Base-by-base conservation (phyloP, 2,329 filamentous ascomycete species). In the Fusarium tanahbumbuense region DNA sequence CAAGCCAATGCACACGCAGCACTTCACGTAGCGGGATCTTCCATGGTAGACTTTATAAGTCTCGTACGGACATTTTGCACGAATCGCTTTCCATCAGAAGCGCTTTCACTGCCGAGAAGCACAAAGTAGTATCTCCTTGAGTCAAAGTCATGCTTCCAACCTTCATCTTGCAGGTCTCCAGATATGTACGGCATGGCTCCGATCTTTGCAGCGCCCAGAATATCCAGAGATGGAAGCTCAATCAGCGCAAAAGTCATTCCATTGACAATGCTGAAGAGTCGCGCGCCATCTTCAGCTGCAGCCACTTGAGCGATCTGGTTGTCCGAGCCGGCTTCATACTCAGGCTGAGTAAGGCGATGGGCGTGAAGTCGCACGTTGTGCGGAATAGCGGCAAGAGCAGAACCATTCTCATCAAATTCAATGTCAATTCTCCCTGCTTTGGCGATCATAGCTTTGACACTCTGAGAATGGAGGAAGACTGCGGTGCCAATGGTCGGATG, bases 201-300 rank as follows among this genome's bases (percentile, higher is more conserved):
- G 1, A 74, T 71, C n/a, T 78, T 71, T 1, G 83, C 80, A 3
- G 78, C 69, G 1, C 79, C 83, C 11, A 95, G 81, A 2, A 86
- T 82, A n/a, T 88, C 87, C 12, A 92, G 77, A 45, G 83, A 85
- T 0, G 86, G 82, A 13, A 95, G 81, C 68, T 87, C 81, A 5
- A 92, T 81, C 15, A 92, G 84, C 13, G 89, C 78, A 76, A 93
- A 93, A 0, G 87, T 88, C 89, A 94, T 91, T 41, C 92, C 92
- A 40, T 87, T 87, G 25, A 93, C 91, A 41, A 93, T 87, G 63
- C 86, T 89, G 47, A 88, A 84, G 4, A 87, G 70, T 3, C 84
- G 83, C 1, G 84, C 81, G 6, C 70, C 65, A 12, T 80, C 60
- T 75, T 83, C 81, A 2, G 79, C 80, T 6, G 74, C 73, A 6